Evolutionary conservation across 2,329 filamentous ascomycete genomes (phyloP), one percentile per base, ranked within the genome.

Genomic region (Venturia pyrina): DNA sequence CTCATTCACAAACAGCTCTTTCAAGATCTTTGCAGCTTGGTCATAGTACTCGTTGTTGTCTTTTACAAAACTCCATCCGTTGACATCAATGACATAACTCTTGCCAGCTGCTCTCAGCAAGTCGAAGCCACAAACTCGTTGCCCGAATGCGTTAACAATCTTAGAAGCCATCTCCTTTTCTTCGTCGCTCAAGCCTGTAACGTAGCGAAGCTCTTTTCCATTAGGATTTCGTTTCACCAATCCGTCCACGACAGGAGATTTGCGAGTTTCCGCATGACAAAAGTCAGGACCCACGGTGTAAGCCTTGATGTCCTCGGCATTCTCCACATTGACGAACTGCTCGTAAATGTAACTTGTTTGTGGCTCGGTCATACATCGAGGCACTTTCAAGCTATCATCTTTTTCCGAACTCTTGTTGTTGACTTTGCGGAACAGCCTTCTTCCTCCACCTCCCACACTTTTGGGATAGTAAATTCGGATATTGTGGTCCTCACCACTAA

Each of bases 61-160:
- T 76, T 99, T 99, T 75, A 99, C 95, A 72, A 99, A 99, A 74
- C 93, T 98, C 96, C 96, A 99, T 15, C 95, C 95, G 75, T 99
- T 99, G 71, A 99, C 95, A 72, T 99, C 95, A 70, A 99, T 99
- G 62, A 99, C 95, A 77, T 91, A 99, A 75, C 93, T 98, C 75
- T 91, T 91, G 19, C 92, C 91, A 62, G 87, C 88, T 15, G 93
- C 91, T 37, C 96, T 88, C 66, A 99, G 81, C 67, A 99, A 82
- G 75, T 99, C 95, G 72, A 99, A 99, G 0, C 95, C 95, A 74
- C 95, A 99, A 2, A 99, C 93, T 65, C 91, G 84, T 76, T 99
- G 95, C 0, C 93, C 95, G 76, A 99, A 99, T 0, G 91, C 89
- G 57, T 87, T 88, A 1, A 93, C 91, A 67, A 99, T 98, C 71